Conservation (phyloP, 2,329 filamentous ascomycete species). For the Elsinoe perseae region DNA sequence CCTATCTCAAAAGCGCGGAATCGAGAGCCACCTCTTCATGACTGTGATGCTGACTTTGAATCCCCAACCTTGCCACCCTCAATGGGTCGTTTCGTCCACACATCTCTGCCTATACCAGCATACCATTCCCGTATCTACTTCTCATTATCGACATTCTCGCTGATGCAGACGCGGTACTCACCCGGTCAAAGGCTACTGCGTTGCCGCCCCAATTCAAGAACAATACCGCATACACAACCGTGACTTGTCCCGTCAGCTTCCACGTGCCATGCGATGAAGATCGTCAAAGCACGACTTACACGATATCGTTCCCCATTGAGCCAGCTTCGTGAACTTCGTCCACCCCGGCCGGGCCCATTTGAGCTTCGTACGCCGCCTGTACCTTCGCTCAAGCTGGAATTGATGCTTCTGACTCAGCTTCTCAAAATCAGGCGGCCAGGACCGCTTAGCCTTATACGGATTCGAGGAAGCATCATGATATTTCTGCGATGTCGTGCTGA, state of each 20-base stretch:
- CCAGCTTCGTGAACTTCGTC: constrained; percentile 57
- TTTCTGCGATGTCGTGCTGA: constrained; percentile 24
- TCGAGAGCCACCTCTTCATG: neutral
- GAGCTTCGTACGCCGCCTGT: constrained; percentile 60
- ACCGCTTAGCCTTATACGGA: constrained; percentile 58
- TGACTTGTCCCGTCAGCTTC: constrained; percentile 29
- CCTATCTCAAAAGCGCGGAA: too few relatives aligned
- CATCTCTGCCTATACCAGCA: constrained; percentile 20
- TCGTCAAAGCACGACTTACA: constrained; percentile 44
- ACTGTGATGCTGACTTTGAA: neutral
- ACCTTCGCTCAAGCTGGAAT: constrained; percentile 70
- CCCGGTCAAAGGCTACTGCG: constrained; percentile 44
- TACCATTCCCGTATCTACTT: constrained; percentile 24
- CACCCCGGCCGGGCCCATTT: constrained; percentile 56
- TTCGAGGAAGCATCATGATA: constrained; percentile 44
- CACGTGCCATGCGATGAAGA: neutral
- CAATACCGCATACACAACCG: constrained; percentile 50
- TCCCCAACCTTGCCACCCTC: neutral
- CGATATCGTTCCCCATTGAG: constrained; percentile 53
- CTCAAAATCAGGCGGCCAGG: constrained; percentile 71
- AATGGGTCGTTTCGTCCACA: constrained; percentile 20
- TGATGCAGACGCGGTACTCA: constrained; percentile 28
- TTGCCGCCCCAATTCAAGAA: constrained; percentile 53
- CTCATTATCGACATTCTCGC: neutral
- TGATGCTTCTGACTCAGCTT: constrained; percentile 64